Evolutionary conservation across 768 basidiomycete species (phyloP), one percentile per base, ranked within the genome.

Genomic region (Rossbeevera mucosa): DNA sequence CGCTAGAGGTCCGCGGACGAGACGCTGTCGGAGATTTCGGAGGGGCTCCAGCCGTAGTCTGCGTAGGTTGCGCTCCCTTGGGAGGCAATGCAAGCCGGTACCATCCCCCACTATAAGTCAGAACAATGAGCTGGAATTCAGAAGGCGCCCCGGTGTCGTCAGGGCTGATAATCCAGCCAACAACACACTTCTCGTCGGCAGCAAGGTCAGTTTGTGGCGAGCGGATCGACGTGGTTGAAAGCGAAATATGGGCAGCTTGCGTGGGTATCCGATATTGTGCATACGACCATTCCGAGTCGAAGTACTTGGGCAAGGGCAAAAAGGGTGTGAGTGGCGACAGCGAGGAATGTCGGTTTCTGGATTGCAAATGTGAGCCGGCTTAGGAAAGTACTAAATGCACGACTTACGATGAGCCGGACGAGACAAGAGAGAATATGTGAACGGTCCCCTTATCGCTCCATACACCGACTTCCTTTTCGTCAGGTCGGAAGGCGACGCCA

Each of bases 361-460:
- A 54, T 30, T n/a, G 36, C 31, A 31, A 49, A 38, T 20, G 28
- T 56, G 43, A 54, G 55, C 30, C 18, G 38, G 48, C 48, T 25
- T 36, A 36, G 43, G 20, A 9, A 56, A 16, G 16, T 38, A 49
- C 45, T 13, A n/a, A 21, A 25, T 47, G n/a, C n/a, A n/a, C 42
- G 29, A 80, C 86, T 76, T 68, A 88, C 86, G 81, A 80, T 56
- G 80, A 68, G 7, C 83, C 83, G 18, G 85, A 80, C 36, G 77
- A 76, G 44, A 78, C 75, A 21, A 95, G 75, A 40, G 87, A 83
- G 69, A 94, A 95, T 40, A 94, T 76, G 65, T 96, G 93, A 7
- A 96, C 83, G 0, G 93, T 96, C 30, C 93, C 93, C 70, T 96
- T 96, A 68, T 96, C 93, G 64, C 91, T 94, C 87, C 91, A 92